A percentile compares a stretch with the other conserved stretches of the same genome.
Evolutionary conservation across 1,284 basidiomycete genomes (phyloP).

Genomic region (Papiliotrema terrestris): DNA sequence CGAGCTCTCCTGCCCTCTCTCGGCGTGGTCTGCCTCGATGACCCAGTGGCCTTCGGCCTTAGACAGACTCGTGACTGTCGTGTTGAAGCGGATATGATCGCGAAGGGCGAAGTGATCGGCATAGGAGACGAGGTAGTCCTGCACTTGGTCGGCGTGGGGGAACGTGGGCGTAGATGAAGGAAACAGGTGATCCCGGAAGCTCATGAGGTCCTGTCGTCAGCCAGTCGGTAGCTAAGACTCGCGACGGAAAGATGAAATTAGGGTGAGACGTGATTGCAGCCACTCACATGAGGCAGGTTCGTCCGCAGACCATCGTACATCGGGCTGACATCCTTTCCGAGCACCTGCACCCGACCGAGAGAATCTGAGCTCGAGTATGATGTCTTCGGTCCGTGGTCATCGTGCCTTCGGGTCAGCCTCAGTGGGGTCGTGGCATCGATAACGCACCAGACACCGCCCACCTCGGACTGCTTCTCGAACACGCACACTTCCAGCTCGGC

Average conservation of each 20-base stretch:
- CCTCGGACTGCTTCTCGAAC: conserved; percentile 27
- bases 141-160: conserved; percentile 9
- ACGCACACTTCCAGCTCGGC: conserved; percentile 23
- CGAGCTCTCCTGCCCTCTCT: conserved; percentile 13
- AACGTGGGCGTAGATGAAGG: conserved; percentile 18
- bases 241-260: too few relatives aligned
- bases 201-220: conserved; percentile 29
- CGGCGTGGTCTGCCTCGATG: conserved; percentile 16
- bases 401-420: conserved; percentile 16
- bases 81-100: conserved; percentile 42
- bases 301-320: conserved; percentile 47
- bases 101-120: conserved; percentile 27
- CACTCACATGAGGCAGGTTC: conserved; percentile 45
- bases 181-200: conserved; percentile 23
- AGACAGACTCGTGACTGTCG: conserved; percentile 41
- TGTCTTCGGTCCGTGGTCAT: conserved; percentile 17
- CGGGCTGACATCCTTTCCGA: conserved; percentile 24
- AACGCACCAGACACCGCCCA: conserved; percentile 46
- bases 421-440: neutral
- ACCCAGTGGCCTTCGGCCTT: conserved; percentile 19
- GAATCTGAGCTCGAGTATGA: conserved; percentile 1
- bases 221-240: too few relatives aligned
- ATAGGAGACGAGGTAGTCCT: conserved; percentile 47
- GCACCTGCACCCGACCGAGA: neutral
- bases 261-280: too few relatives aligned